Base-by-base conservation (phyloP, 1,284 basidiomycete species). In the Austroboletus niveus region DNA sequence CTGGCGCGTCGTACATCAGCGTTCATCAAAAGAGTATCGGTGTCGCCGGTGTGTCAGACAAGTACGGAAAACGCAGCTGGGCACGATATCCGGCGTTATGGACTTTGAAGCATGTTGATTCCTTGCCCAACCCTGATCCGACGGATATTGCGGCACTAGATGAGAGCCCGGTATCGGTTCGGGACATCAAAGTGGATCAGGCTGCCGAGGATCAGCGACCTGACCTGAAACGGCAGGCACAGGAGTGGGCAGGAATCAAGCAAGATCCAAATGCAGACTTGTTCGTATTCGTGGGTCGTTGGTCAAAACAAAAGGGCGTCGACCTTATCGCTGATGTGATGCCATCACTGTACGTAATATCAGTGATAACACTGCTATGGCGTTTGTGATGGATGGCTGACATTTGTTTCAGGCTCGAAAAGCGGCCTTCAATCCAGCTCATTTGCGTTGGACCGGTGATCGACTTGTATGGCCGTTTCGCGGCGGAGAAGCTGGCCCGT, bases 221-320 rank as follows among this genome's bases (percentile, higher is more conserved):
- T 0, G 93, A 93, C 66, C 71, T 81, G 65, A 95, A 96, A 72
- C 82, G 92, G 20, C 89, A 93, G 66, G 91, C 93, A 22, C 93
- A 96, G 62, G 91, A 94, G 69, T 95, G 93, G 93, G 93, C 93
- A 38, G 84, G 86, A 47, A 85, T 96, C 69, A 88, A 85, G 67
- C 92, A 95, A 68, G 92, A 95, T 64, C 88, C 93, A 4, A 76
- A 89, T 47, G 85, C 92, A 4, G 92, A 94, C 69, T 70, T 96
- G 43, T 95, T 95, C 66, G 92, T 96, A 59, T 95, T 96, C 71
- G 93, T 96, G 59, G 93, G 93, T 68, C 88, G 93, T 60, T 95
- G 93, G 93, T 96, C 93, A 5, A 95, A 95, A 72, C 93, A 96
- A 70, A 96, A 96, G 74, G 93, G 92, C 69, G 92, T 96, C 30